Conservation (phyloP, 345 rosid genomes). For the Camelina sativa region DNA sequence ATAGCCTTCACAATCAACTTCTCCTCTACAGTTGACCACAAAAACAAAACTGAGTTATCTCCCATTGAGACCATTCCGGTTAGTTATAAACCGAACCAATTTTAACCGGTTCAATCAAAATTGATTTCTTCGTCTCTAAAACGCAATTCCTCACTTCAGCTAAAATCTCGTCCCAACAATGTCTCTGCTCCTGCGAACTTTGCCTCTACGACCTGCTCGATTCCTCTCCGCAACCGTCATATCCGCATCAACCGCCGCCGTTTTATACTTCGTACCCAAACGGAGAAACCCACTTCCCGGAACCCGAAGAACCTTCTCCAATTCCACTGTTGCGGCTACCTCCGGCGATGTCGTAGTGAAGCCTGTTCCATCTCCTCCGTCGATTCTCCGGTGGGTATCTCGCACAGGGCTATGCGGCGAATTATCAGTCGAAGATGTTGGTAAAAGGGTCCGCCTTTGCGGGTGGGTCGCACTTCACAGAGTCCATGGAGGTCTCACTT, state of each 20-base stretch:
- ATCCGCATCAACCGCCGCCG: conserved; percentile 42
- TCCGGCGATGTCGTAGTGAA: conserved; percentile 35
- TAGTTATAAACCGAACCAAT: conserved; percentile 8
- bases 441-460: conserved; percentile 80
- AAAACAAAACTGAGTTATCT: neutral
- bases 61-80: conserved; percentile 13
- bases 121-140: conserved; percentile 5
- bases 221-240: conserved; percentile 43
- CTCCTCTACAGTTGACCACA: no score
- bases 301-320: conserved; percentile 42
- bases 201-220: conserved; percentile 47
- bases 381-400: conserved; percentile 70
- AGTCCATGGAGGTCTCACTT: conserved; percentile 89
- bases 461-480: conserved; percentile 98
- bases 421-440: conserved; percentile 65
- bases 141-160: conserved; percentile 1
- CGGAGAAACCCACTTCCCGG: conserved; percentile 27
- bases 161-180: conserved; percentile 34
- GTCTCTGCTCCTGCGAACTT: conserved; percentile 53
- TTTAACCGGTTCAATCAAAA: conserved; percentile 1
- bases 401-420: conserved; percentile 72
- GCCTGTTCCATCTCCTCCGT: conserved; percentile 27
- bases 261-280: conserved; percentile 27
- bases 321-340: conserved; percentile 32
- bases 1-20: neutral